Conservation (phyloP, 306 rosid species). For the Delonix regia region DNA sequence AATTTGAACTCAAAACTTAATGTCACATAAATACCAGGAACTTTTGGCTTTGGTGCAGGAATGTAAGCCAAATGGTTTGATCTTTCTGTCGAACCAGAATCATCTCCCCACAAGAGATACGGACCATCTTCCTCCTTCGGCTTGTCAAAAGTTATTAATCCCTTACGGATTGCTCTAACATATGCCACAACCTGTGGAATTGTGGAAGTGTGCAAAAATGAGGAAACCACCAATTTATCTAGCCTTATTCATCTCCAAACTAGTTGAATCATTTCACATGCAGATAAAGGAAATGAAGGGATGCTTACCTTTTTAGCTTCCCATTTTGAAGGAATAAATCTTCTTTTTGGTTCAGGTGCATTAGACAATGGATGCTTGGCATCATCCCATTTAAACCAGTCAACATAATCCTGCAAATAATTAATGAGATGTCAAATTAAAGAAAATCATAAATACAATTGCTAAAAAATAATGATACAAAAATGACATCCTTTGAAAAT, state of each 20-base stretch:
- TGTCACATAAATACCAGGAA: slow-evolving; percentile 66
- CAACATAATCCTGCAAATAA: slow-evolving; percentile 68
- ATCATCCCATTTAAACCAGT: slow-evolving; percentile 94
- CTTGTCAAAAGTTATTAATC: slow-evolving; percentile 71
- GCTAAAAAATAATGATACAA: slow-evolving; percentile 4
- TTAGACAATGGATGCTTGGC: slow-evolving; percentile 85
- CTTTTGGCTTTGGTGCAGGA: slow-evolving; percentile 88
- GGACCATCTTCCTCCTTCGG: slow-evolving; percentile 76
- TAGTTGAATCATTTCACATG: slow-evolving; percentile 22
- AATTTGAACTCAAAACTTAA: slow-evolving; percentile 27
- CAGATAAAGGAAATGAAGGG: slow-evolving; percentile 6
- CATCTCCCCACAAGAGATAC: slow-evolving; percentile 86
- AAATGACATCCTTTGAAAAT: slow-evolving; percentile 14
- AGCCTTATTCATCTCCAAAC: not conserved
- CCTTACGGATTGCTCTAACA: slow-evolving; percentile 83
- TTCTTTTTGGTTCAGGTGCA: slow-evolving; percentile 96
- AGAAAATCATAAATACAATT: slow-evolving; percentile 19
- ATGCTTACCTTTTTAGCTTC: slow-evolving; percentile 74
- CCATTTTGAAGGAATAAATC: slow-evolving; percentile 95
- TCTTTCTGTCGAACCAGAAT: slow-evolving; percentile 69
- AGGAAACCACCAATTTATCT: slow-evolving; percentile 28
- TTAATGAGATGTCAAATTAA: slow-evolving; percentile 19
- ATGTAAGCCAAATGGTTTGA: slow-evolving; percentile 74
- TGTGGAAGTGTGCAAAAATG: slow-evolving; percentile 32
- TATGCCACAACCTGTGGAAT: slow-evolving; percentile 70